These are phyloP conservation scores for Amanita pseudoporphyria DNA, from an alignment of 768 basidiomycete genomes.

Conservation along the genomic window DNA sequence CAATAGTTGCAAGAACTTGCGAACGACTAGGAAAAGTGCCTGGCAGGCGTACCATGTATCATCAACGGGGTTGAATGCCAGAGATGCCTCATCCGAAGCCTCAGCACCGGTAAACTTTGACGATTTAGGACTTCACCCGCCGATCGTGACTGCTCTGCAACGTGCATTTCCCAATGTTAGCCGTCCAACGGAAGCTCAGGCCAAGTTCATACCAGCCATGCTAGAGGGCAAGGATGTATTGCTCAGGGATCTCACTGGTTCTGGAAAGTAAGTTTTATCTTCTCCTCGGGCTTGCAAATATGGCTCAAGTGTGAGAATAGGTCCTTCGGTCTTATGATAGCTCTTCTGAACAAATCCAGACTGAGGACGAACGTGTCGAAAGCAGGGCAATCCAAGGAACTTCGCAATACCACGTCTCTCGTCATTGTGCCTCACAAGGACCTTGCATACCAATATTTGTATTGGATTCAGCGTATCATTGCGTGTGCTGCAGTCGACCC, in stretches of 20 bases:
- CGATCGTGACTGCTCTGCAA: constrained; percentile 39
- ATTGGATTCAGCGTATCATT: constrained; percentile 54
- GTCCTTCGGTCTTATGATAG: constrained; percentile 63
- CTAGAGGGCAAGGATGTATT: constrained; percentile 49
- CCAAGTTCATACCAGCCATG: constrained; percentile 52
- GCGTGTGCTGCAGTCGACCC: constrained; percentile 19
- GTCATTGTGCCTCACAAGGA: constrained; percentile 68
- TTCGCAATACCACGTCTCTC: constrained; percentile 38
- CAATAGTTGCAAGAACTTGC: not conserved
- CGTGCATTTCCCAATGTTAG: constrained; percentile 53
- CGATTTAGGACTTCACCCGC: constrained; percentile 40
- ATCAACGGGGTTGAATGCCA: not conserved
- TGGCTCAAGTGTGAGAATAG: constrained; percentile 15
- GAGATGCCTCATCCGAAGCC: not conserved
- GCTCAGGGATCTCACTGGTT: constrained; percentile 63
- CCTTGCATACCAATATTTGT: constrained; percentile 53
- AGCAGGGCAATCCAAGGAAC: constrained; percentile 13
- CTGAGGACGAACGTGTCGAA: constrained; percentile 15
- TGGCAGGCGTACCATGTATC: not conserved
- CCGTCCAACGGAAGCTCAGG: constrained; percentile 51
- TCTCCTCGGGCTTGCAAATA: not conserved
- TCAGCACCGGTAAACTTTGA: constrained; percentile 28
- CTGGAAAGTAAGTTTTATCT: constrained; percentile 55
- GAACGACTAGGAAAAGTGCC: not conserved
- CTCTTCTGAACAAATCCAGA: constrained; percentile 50